phyloP scores from a whole-genome alignment of 345 rosid genomes.

The Citrus sp. region DNA sequence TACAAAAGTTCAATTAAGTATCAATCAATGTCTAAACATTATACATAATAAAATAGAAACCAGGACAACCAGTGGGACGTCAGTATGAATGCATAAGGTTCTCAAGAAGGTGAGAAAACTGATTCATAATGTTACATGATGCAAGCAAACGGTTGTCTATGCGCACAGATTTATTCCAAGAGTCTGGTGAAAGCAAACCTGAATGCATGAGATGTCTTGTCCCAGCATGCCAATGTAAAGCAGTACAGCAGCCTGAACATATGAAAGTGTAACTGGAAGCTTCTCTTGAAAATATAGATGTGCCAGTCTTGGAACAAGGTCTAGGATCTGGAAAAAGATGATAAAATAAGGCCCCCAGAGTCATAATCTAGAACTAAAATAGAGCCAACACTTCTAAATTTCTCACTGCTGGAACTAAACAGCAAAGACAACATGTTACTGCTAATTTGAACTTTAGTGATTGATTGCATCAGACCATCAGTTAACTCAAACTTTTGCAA shows the following conservation, averaged over 20 bases:
- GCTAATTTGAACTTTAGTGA: neutral
- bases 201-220: slow-evolving; percentile 52
- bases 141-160: neutral
- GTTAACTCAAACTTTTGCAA: neutral
- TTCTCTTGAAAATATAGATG: slow-evolving; percentile 71
- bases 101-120: neutral
- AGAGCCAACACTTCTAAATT: neutral
- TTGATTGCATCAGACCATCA: neutral
- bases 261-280: slow-evolving; percentile 71
- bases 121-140: neutral
- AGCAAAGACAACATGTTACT: neutral
- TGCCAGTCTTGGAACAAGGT: slow-evolving; percentile 66
- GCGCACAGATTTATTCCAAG: neutral
- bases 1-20: slow-evolving; percentile 15
- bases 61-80: neutral
- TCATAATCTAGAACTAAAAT: neutral
- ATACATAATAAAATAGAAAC: neutral
- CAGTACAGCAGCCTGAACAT: slow-evolving; percentile 80
- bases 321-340: slow-evolving; percentile 49
- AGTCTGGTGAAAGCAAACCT: slow-evolving; percentile 46
- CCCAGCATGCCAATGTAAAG: slow-evolving; percentile 86
- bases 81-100: neutral
- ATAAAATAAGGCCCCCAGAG: slow-evolving; percentile 2
- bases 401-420: neutral
- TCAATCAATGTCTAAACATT: neutral